These are phyloP conservation scores for Pulveroboletus sp. DNA, from an alignment of 768 basidiomycete species.

Conservation along the genomic window DNA sequence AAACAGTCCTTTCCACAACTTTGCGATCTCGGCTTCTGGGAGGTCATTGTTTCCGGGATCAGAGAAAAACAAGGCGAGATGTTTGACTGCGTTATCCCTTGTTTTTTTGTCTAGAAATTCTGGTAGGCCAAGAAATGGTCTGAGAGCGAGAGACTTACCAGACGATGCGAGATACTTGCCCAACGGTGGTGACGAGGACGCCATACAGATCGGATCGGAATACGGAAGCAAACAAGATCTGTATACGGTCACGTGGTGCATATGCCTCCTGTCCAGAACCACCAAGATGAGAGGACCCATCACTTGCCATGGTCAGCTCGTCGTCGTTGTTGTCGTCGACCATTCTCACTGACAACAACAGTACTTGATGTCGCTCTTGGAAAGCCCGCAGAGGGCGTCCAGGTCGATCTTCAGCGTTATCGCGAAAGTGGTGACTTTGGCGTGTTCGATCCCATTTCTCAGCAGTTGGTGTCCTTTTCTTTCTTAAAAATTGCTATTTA, in stretches of 20 bases:
- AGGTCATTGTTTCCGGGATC: constrained; percentile 55
- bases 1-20: constrained; percentile 97
- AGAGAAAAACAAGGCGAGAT: constrained; percentile 76
- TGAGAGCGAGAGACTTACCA: constrained; percentile 45
- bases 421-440: constrained; percentile 38
- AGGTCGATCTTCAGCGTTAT: constrained; percentile 58
- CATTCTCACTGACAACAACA: constrained; percentile 27
- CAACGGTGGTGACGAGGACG: constrained; percentile 53
- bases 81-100: constrained; percentile 87
- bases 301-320: constrained; percentile 78
- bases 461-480: constrained; percentile 49
- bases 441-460: constrained; percentile 52
- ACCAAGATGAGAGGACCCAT: constrained; percentile 66
- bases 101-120: constrained; percentile 73
- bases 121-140: neutral
- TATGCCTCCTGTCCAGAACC: neutral
- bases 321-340: neutral
- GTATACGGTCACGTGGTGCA: constrained; percentile 9
- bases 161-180: constrained; percentile 93
- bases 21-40: constrained; percentile 76
- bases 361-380: constrained; percentile 87
- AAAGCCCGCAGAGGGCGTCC: constrained; percentile 72
- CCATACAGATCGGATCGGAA: constrained; percentile 19
- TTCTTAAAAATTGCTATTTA: neutral
- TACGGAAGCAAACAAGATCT: constrained; percentile 5